Evolutionary conservation across 2,329 filamentous ascomycete genomes (phyloP).

Genomic region (Madurella fahalii): DNA sequence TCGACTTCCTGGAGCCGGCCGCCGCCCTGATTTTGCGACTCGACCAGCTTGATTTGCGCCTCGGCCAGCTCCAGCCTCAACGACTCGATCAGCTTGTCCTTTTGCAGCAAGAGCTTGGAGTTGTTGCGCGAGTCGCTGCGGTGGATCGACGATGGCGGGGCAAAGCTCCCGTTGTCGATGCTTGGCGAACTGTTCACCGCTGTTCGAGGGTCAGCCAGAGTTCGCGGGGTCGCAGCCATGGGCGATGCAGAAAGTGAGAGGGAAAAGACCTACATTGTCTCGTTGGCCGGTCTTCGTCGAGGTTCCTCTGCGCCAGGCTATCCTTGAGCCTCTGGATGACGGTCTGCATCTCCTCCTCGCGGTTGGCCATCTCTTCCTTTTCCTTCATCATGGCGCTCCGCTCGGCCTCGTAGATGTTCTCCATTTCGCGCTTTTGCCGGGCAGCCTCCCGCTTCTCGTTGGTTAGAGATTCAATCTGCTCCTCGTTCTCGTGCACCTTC

Average conservation of each 20-base stretch:
- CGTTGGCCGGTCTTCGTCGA: constrained; percentile 54
- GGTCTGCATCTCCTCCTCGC: constrained; percentile 85
- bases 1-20: constrained; percentile 87
- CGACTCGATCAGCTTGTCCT: constrained; percentile 93
- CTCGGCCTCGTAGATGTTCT: constrained; percentile 88
- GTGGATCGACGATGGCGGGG: constrained; percentile 76
- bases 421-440: constrained; percentile 83
- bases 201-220: constrained; percentile 20
- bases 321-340: constrained; percentile 93
- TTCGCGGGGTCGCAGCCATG: background rate
- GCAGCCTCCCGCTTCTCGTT: constrained; percentile 82
- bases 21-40: constrained; percentile 88
- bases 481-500: constrained; percentile 78
- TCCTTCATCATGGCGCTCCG: constrained; percentile 82
- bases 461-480: constrained; percentile 73
- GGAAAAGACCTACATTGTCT: constrained; percentile 49
- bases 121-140: constrained; percentile 86
- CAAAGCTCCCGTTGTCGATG: constrained; percentile 74
- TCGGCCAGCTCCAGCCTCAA: constrained; percentile 89
- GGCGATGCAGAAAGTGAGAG: background rate
- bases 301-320: constrained; percentile 70
- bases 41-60: constrained; percentile 89
- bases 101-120: constrained; percentile 86
- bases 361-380: constrained; percentile 79
- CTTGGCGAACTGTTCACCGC: constrained; percentile 59